Evolutionary conservation across 805 yeast species (phyloP).

Genomic region (Isabelozyma gotoi): DNA sequence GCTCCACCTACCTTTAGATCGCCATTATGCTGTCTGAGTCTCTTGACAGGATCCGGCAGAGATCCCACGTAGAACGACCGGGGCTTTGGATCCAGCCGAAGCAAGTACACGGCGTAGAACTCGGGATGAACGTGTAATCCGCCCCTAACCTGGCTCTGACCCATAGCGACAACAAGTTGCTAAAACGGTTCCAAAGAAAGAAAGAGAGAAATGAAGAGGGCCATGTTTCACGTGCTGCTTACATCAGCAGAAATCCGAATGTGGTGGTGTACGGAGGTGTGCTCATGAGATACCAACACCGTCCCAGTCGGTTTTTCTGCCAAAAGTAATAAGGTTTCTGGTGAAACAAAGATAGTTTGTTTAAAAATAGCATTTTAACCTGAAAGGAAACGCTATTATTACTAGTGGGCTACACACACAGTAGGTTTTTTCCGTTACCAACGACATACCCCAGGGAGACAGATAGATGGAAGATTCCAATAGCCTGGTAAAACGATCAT

Average conservation of each 20-base stretch:
- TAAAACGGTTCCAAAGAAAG: background rate
- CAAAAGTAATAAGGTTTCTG: background rate
- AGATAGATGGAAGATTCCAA: too few relatives aligned
- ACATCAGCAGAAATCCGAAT: background rate
- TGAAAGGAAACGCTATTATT: background rate
- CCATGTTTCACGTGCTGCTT: background rate
- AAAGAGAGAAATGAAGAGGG: background rate
- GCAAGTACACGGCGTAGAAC: conserved; percentile 71
- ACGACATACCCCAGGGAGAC: too few relatives aligned
- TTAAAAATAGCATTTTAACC: background rate
- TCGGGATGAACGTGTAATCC: conserved; percentile 19
- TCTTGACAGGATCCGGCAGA: conserved; percentile 67
- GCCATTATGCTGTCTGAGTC: conserved; percentile 82
- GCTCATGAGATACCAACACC: background rate
- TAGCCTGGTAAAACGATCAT: too few relatives aligned
- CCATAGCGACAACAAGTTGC: background rate
- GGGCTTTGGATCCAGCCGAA: conserved; percentile 58
- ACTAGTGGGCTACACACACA: too few relatives aligned
- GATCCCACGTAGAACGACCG: conserved; percentile 75
- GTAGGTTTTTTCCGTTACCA: too few relatives aligned
- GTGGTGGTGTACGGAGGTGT: background rate
- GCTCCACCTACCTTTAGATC: conserved; percentile 66
- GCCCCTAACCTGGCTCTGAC: too few relatives aligned
- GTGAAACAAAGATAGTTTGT: background rate
- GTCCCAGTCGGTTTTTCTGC: too few relatives aligned